Percentiles rank a stretch among this genome's conserved stretches.
phyloP scores from a whole-genome alignment of 805 yeast species.

The Barnettozyma sucrosica region DNA sequence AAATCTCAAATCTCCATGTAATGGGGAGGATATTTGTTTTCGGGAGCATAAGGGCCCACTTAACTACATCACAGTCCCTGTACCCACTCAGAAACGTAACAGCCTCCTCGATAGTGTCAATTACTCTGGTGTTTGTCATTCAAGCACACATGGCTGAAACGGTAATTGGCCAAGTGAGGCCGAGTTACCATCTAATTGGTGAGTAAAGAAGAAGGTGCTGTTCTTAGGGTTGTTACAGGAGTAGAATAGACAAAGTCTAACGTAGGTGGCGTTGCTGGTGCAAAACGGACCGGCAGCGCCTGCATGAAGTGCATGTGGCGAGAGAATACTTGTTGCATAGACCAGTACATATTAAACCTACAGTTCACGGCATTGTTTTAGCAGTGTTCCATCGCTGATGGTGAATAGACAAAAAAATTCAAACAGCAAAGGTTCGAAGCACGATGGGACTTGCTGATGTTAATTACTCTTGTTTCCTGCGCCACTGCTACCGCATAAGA shows the following conservation, averaged over 20 bases:
- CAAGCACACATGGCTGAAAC: constrained; percentile 48
- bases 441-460: constrained; percentile 47
- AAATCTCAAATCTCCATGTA: constrained; percentile 26
- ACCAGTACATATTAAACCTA: constrained; percentile 65
- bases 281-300: constrained; percentile 64
- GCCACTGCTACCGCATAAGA: constrained; percentile 78
- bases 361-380: constrained; percentile 81
- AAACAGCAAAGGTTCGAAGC: constrained; percentile 52
- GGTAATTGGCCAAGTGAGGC: constrained; percentile 57
- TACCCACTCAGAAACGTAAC: constrained; percentile 48
- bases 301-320: constrained; percentile 58
- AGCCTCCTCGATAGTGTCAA: constrained; percentile 50
- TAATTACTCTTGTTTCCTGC: constrained; percentile 59
- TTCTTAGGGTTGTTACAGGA: constrained; percentile 59
- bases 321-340: constrained; percentile 57
- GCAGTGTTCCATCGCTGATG: constrained; percentile 58
- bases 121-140: constrained; percentile 64
- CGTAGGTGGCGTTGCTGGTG: constrained; percentile 60
- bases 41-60: constrained; percentile 41
- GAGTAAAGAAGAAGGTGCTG: constrained; percentile 76
- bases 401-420: too few species aligned
- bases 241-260: constrained; percentile 51
- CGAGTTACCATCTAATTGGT: constrained; percentile 57
- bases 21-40: constrained; percentile 47
- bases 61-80: constrained; percentile 43